A percentile compares a stretch with the other conserved stretches of the same genome.
phyloP scores from a whole-genome alignment of 1,284 basidiomycete species.

The Sanghuangporus sanghuang region DNA sequence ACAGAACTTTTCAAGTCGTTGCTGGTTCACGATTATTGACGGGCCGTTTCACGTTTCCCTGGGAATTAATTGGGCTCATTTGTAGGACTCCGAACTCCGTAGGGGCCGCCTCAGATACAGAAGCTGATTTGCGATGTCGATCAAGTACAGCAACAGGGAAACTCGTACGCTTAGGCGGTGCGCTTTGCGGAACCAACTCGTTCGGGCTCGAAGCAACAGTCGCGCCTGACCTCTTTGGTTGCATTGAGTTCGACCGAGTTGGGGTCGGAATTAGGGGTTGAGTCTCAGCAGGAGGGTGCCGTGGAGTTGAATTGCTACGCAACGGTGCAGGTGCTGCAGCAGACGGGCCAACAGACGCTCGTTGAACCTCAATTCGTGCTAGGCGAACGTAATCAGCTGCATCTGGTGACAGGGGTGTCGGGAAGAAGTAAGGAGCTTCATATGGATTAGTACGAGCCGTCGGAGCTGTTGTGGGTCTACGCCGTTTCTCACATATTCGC shows the following conservation, averaged over 20 bases:
- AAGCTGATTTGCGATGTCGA: not conserved
- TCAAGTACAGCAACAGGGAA: not conserved
- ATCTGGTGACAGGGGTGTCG: conserved; percentile 37
- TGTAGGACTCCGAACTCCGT: not conserved
- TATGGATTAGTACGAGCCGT: conserved; percentile 49
- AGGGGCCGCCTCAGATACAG: not conserved
- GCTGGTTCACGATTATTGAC: too few species aligned
- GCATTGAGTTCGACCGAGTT: not conserved
- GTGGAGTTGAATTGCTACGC: not conserved
- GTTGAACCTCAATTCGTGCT: conserved; percentile 19
- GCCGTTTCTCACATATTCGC: not conserved
- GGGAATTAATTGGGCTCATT: not conserved
- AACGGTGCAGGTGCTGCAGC: not conserved
- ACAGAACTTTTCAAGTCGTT: too few species aligned
- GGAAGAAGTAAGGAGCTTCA: conserved; percentile 56
- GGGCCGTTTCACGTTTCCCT: too few species aligned
- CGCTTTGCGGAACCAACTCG: not conserved
- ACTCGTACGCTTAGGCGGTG: not conserved
- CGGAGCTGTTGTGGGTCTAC: conserved; percentile 2
- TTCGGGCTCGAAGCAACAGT: not conserved
- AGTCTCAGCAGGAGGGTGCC: not conserved
- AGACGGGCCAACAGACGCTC: not conserved
- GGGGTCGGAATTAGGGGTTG: not conserved
- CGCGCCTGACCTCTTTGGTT: not conserved
- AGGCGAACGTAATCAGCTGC: conserved; percentile 30